Percentiles rank a stretch among this genome's conserved stretches.
These are phyloP conservation scores for Metarhizium humberi DNA, from an alignment of 2,329 filamentous ascomycete genomes.

Conservation along the genomic window DNA sequence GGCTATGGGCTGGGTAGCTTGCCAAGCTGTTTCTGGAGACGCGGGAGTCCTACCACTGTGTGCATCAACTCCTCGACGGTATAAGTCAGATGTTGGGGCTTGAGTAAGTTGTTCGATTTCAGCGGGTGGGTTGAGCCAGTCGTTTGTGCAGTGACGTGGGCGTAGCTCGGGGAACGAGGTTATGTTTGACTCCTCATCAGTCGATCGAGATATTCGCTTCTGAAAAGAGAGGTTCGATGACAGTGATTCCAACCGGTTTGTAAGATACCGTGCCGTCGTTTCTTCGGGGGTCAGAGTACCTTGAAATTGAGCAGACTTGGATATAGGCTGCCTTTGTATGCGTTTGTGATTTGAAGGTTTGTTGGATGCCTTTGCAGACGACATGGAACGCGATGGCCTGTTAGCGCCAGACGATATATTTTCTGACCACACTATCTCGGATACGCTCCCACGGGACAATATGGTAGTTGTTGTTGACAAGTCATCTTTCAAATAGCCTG, in stretches of 20 bases:
- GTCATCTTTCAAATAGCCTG: background rate
- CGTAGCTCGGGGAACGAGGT: slow-evolving; percentile 24
- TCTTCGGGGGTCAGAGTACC: background rate
- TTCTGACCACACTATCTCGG: slow-evolving; percentile 21
- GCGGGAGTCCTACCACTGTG: slow-evolving; percentile 11
- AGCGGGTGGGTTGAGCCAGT: slow-evolving; percentile 19
- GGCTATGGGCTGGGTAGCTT: slow-evolving; percentile 8
- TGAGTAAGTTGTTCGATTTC: slow-evolving; percentile 10
- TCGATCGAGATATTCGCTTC: slow-evolving; percentile 3
- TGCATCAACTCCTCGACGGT: slow-evolving; percentile 22
- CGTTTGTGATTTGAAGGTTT: background rate
- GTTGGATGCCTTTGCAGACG: background rate
- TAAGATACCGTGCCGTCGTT: background rate
- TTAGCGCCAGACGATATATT: slow-evolving; percentile 1
- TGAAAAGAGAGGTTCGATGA: background rate
- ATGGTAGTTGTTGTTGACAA: slow-evolving; percentile 17
- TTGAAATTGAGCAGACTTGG: background rate
- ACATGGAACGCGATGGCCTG: background rate
- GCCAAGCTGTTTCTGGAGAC: slow-evolving; percentile 3
- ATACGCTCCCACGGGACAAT: slow-evolving; percentile 18
- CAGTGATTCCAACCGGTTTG: background rate
- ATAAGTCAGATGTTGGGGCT: slow-evolving; percentile 10
- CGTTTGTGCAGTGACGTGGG: slow-evolving; percentile 21
- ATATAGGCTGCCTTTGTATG: background rate
- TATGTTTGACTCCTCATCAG: slow-evolving; percentile 16